Percentiles rank a stretch among this genome's conserved stretches.
These are phyloP conservation scores for Malassezia nana DNA, from an alignment of 1,284 basidiomycete species.

Conservation along the genomic window DNA sequence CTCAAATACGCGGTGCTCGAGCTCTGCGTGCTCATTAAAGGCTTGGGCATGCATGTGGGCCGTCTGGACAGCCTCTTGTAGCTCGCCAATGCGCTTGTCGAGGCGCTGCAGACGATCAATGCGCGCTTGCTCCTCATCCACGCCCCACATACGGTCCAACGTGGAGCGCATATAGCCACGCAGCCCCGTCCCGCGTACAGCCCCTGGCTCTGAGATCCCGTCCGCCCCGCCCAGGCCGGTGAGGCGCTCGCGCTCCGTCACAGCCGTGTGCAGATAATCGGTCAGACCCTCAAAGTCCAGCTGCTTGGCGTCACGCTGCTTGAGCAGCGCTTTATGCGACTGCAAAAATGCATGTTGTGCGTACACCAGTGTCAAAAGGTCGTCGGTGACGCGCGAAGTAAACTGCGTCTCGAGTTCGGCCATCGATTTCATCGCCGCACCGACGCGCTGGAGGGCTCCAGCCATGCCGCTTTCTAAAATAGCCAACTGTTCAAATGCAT, in stretches of 20 bases:
- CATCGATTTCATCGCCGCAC: conserved; percentile 79
- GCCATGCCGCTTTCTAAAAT: conserved; percentile 97
- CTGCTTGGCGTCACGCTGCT: conserved; percentile 93
- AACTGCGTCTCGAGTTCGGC: conserved; percentile 30
- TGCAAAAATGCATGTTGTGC: conserved; percentile 78
- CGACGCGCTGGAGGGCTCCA: conserved; percentile 88
- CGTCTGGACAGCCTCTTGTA: conserved; percentile 87
- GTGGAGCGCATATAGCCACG: conserved; percentile 80
- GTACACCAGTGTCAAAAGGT: conserved; percentile 76
- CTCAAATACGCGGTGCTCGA: conserved; percentile 82
- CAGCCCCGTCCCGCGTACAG: conserved; percentile 59
- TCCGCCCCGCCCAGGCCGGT: conserved; percentile 33
- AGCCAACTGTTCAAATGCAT: conserved; percentile 86
- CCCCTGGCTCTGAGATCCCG: conserved; percentile 30
- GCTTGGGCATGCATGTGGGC: conserved; percentile 91
- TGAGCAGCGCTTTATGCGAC: conserved; percentile 79
- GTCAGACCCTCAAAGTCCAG: conserved; percentile 96
- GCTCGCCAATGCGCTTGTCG: conserved; percentile 87
- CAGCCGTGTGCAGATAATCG: conserved; percentile 82
- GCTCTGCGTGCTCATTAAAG: conserved; percentile 83
- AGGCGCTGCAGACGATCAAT: conserved; percentile 86
- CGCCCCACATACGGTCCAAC: conserved; percentile 78
- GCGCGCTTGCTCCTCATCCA: conserved; percentile 82
- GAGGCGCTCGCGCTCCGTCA: conserved; percentile 79
- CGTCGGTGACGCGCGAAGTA: conserved; percentile 48